Conservation (phyloP, 2,329 filamentous ascomycete genomes). For the Talaromyces sp. region DNA sequence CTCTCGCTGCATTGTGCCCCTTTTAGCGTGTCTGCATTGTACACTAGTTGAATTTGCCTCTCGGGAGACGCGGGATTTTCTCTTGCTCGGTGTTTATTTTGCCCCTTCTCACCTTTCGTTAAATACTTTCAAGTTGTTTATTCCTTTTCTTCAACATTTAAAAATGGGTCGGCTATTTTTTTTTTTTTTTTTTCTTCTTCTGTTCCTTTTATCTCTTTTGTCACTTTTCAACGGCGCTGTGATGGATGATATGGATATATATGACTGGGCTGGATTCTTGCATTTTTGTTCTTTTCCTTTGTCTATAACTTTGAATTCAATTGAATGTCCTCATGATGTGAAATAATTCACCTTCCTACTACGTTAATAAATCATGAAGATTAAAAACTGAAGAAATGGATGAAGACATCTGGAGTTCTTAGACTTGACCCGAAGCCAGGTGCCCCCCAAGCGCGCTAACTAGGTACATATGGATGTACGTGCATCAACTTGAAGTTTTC, state of each 20-base stretch:
- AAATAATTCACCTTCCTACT: too few species aligned
- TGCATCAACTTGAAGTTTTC: too few species aligned
- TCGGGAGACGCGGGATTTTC: constrained; percentile 9
- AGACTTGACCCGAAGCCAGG: too few species aligned
- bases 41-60: constrained; percentile 22
- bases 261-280: constrained; percentile 1
- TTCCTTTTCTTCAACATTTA: constrained; percentile 10
- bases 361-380: too few species aligned
- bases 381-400: too few species aligned
- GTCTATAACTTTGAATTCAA: background rate
- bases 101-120: constrained; percentile 10
- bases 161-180: constrained; percentile 19
- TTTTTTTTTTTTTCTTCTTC: constrained; percentile 12
- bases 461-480: too few species aligned
- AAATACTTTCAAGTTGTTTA: constrained; percentile 9
- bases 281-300: background rate
- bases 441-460: too few species aligned
- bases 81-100: constrained; percentile 11
- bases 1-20: constrained; percentile 20
- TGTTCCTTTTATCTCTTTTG: constrained; percentile 8
- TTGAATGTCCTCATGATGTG: too few species aligned
- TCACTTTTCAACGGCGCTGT: constrained; percentile 16
- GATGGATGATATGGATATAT: constrained; percentile 19
- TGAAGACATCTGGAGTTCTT: too few species aligned
- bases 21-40: constrained; percentile 37